Evolutionary conservation across 2,329 filamentous ascomycete genomes (phyloP).

Genomic region (Aspergillus ochraceus): DNA sequence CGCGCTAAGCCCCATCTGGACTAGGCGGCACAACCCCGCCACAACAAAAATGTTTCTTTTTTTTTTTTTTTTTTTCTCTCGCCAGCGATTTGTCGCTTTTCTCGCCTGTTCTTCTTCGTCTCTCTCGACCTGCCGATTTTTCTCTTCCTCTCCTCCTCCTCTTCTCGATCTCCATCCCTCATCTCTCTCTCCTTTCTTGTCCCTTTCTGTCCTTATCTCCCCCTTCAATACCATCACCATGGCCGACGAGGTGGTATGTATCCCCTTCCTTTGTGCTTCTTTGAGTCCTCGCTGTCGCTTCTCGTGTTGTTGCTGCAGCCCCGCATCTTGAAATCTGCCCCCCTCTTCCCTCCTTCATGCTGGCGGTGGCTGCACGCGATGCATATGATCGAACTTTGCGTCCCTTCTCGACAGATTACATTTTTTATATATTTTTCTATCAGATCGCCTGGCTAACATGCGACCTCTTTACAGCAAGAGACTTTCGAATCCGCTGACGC

Average conservation of each 20-base stretch:
- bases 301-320: conserved; percentile 26
- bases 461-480: conserved; percentile 57
- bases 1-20: conserved; percentile 25
- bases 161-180: conserved; percentile 19
- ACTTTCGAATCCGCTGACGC: conserved; percentile 94
- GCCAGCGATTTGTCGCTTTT: conserved; percentile 28
- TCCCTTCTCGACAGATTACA: too few species aligned
- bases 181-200: conserved; percentile 22
- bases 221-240: conserved; percentile 51
- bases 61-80: conserved; percentile 16
- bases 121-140: conserved; percentile 23
- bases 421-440: neutral
- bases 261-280: conserved; percentile 20
- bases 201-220: conserved; percentile 16
- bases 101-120: conserved; percentile 23
- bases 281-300: conserved; percentile 26
- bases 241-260: conserved; percentile 68
- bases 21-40: conserved; percentile 32
- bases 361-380: conserved; percentile 11
- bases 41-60: conserved; percentile 34
- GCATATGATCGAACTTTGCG: neutral
- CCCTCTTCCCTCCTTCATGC: conserved; percentile 10
- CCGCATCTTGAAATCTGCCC: conserved; percentile 29
- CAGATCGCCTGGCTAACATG: conserved; percentile 12
- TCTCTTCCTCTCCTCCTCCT: conserved; percentile 20